Evolutionary conservation across 768 basidiomycete species (phyloP), one percentile per base, ranked within the genome.

Genomic region (Cystoderma amianthinum): DNA sequence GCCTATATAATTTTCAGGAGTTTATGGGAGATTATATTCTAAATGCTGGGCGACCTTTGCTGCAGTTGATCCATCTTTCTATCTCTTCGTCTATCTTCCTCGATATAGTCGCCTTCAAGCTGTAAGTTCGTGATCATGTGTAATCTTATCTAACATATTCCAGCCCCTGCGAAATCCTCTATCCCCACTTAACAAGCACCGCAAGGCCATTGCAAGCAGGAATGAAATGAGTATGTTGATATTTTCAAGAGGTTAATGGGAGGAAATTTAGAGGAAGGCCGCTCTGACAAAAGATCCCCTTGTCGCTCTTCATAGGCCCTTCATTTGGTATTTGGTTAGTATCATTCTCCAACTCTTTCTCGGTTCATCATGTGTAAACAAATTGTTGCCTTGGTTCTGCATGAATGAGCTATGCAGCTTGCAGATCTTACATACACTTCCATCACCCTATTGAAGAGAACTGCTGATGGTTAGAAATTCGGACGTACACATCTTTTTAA

Each of bases 311-410:
- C n/a, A n/a, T n/a, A n/a, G n/a, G n/a, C n/a, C n/a, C n/a, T n/a
- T n/a, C n/a, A n/a, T n/a, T n/a, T n/a, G n/a, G n/a, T n/a, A n/a
- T n/a, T n/a, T n/a, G n/a, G n/a, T n/a, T n/a, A n/a, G n/a, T n/a
- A n/a, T n/a, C n/a, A n/a, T n/a, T n/a, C n/a, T n/a, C n/a, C n/a
- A n/a, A n/a, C n/a, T n/a, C n/a, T n/a, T n/a, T n/a, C n/a, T n/a
- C n/a, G n/a, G n/a, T n/a, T n/a, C n/a, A n/a, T n/a, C n/a, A n/a
- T n/a, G n/a, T 25, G 6, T 24, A 6, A 5, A 3, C 25, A 82
- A 82, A 71, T 80, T 35, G 76, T 82, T 10, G 63, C 53, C 2
- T 3, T 68, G 2, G 61, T 81, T n/a, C n/a, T n/a, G n/a, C n/a
- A n/a, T n/a, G n/a, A n/a, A n/a, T n/a, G n/a, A n/a, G n/a, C n/a